Evolutionary conservation across 202 grass and related monocot species (phyloP).

Genomic region (Setaria viridis): DNA sequence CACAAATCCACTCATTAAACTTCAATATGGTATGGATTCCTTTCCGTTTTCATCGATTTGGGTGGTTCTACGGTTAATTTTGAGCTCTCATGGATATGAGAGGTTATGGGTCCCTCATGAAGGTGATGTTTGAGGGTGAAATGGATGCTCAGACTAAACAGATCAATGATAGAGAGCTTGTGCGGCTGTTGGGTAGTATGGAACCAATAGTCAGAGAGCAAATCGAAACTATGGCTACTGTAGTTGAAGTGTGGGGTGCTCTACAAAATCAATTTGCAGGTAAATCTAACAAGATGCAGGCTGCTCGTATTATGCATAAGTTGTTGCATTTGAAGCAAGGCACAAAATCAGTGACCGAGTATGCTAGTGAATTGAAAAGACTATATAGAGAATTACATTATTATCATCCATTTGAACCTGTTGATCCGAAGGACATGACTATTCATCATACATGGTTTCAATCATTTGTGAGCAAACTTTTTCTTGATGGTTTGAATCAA

Average conservation of each 20-base stretch:
- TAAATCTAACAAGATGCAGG: no score
- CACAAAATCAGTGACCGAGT: not conserved
- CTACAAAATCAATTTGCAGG: no score
- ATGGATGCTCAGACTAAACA: not conserved
- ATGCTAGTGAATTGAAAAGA: not conserved
- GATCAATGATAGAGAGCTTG: not conserved
- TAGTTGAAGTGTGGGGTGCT: no score
- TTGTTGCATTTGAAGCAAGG: not conserved
- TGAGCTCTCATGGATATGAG: no score
- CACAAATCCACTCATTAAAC: no score
- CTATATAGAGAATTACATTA: not conserved
- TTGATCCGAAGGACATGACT: not conserved
- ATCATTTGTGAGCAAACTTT: not conserved
- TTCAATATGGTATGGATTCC: no score
- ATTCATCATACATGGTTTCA: not conserved
- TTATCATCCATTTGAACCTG: not conserved
- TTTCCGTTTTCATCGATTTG: no score
- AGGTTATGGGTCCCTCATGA: no score
- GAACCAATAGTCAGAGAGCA: not conserved
- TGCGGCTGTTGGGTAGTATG: slow-evolving; percentile 5
- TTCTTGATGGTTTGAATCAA: no score
- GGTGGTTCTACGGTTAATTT: no score
- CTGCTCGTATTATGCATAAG: no score
- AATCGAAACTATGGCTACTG: not conserved
- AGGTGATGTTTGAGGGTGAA: no score